Evolutionary conservation across 257 asterid species (phyloP).

Genomic region (Paraleonurus japonicus): DNA sequence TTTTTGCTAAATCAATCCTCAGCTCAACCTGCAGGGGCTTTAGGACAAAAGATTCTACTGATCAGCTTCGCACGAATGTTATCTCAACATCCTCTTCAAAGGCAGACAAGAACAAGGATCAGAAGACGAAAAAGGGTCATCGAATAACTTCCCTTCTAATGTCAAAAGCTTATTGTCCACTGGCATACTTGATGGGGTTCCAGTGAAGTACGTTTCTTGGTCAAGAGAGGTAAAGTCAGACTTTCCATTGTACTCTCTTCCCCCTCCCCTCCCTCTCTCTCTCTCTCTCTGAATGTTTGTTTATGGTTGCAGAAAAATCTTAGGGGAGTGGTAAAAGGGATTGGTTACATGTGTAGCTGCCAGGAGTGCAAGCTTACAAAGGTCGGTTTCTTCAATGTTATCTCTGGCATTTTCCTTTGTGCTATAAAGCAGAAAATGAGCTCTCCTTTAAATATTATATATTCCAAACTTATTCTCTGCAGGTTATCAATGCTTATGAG

Average conservation of each 20-base stretch:
- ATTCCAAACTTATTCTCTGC: conserved; percentile 26
- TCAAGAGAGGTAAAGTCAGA: conserved; percentile 65
- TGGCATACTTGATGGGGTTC: conserved; percentile 86
- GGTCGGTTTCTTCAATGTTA: conserved; percentile 32
- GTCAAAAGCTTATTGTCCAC: conserved; percentile 74
- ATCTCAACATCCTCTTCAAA: conserved; percentile 34
- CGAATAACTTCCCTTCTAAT: conserved; percentile 65
- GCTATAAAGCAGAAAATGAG: background rate
- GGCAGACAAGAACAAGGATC: conserved; percentile 47
- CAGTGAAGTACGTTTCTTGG: conserved; percentile 88
- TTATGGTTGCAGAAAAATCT: conserved; percentile 59
- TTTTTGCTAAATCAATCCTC: conserved; percentile 42
- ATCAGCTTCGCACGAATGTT: conserved; percentile 33
- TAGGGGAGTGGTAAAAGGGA: conserved; percentile 64
- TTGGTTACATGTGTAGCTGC: conserved; percentile 73
- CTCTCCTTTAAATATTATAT: conserved; percentile 4
- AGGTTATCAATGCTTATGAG: conserved; percentile 68
- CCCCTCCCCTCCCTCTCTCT: background rate
- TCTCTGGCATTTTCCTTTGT: background rate
- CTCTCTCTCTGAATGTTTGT: background rate
- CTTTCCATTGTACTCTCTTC: background rate
- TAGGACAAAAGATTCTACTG: conserved; percentile 31
- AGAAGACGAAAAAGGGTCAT: conserved; percentile 42
- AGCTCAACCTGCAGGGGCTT: conserved; percentile 33
- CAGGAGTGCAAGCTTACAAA: conserved; percentile 63